A percentile compares a stretch with the other conserved stretches of the same genome.
phyloP scores from a whole-genome alignment of 176 grass and related monocot genomes.

The Oryza brachyantha region DNA sequence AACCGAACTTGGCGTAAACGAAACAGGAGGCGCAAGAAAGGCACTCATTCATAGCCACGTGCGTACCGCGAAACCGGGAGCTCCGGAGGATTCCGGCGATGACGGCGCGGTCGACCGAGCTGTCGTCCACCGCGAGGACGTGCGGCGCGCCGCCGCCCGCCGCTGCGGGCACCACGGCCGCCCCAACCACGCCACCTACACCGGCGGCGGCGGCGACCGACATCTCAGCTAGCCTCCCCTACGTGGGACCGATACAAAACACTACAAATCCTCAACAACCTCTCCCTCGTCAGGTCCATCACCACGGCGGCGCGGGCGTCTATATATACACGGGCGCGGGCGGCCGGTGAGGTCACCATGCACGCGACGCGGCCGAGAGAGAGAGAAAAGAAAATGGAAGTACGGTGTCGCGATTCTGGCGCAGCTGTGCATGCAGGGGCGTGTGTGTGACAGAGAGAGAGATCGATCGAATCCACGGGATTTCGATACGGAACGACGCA shows the following conservation, averaged over 20 bases:
- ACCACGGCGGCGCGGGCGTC: neutral
- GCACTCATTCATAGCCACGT: neutral
- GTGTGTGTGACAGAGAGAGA: too few relatives aligned
- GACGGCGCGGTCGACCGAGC: conserved; percentile 82
- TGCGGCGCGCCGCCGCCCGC: conserved; percentile 24
- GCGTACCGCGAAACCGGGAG: conserved; percentile 56
- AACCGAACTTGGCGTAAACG: neutral
- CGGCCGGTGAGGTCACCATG: neutral
- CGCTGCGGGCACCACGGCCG: neutral
- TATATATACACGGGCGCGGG: neutral
- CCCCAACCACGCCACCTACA: neutral
- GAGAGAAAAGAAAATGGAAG: neutral
- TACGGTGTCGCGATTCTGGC: neutral
- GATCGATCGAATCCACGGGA: conserved; percentile 6
- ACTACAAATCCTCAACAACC: too few relatives aligned
- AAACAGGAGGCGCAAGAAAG: neutral
- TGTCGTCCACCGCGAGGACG: conserved; percentile 83
- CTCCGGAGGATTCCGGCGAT: conserved; percentile 70
- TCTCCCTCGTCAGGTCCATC: neutral
- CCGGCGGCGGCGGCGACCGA: conserved; percentile 20
- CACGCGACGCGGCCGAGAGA: neutral
- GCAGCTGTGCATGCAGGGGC: conserved; percentile 34
- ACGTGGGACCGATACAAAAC: too few relatives aligned
- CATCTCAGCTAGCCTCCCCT: conserved; percentile 7
- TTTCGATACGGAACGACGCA: conserved; percentile 22